phyloP scores from a whole-genome alignment of 2,329 filamentous ascomycete species.

The Penicillium sp. region DNA sequence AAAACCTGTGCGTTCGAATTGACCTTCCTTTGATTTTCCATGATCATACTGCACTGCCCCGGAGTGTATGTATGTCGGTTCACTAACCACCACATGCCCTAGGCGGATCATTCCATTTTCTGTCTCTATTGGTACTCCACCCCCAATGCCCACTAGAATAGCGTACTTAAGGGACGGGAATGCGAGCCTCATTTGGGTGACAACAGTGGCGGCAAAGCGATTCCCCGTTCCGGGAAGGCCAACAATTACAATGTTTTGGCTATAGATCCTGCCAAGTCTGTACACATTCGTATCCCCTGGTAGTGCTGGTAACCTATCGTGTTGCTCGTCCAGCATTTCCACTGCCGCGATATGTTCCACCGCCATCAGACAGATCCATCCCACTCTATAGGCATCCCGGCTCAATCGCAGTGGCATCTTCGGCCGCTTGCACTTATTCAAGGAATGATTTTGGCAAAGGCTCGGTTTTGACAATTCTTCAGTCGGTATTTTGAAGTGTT shows the following conservation, averaged over 20 bases:
- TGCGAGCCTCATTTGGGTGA: neutral
- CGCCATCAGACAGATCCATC: slow-evolving; percentile 19
- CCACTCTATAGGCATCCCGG: slow-evolving; percentile 13
- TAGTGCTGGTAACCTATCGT: slow-evolving; percentile 10
- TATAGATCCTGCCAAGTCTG: slow-evolving; percentile 1
- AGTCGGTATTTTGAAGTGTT: neutral
- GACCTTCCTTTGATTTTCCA: neutral
- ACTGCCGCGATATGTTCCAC: slow-evolving; percentile 23
- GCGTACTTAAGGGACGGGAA: neutral
- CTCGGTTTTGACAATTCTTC: neutral
- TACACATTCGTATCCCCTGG: slow-evolving; percentile 15
- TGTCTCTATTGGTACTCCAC: neutral
- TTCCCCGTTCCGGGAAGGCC: slow-evolving; percentile 14
- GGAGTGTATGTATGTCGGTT: neutral
- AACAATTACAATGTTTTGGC: slow-evolving; percentile 9
- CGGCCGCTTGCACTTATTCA: neutral
- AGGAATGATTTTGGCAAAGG: neutral
- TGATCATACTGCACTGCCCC: slow-evolving; percentile 9
- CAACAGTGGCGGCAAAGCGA: slow-evolving; percentile 7
- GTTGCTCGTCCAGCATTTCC: slow-evolving; percentile 19
- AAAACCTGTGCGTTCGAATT: neutral
- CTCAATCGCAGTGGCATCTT: neutral
- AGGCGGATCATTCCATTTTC: slow-evolving; percentile 16
- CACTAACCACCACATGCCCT: slow-evolving; percentile 24
- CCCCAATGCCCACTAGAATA: neutral